Percentiles rank a stretch among this genome's conserved stretches.
phyloP scores from a whole-genome alignment of 2,329 filamentous ascomycete species.

The Arthrobotrys megalospora region DNA sequence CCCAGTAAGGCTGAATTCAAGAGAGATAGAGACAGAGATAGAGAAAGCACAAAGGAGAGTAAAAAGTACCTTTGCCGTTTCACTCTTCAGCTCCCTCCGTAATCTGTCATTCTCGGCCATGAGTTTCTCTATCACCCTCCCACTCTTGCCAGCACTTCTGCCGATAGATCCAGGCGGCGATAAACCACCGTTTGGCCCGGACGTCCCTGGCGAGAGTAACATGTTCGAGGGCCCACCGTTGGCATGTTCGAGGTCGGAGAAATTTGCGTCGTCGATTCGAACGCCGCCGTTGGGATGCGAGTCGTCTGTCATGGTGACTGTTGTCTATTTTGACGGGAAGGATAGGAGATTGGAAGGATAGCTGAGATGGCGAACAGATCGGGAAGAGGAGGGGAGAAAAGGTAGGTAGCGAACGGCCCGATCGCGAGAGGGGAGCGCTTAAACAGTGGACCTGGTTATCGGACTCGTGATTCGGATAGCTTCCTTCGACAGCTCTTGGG shows the following conservation, averaged over 20 bases:
- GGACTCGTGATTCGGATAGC: slow-evolving; percentile 27
- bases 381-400: background rate
- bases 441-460: slow-evolving; percentile 10
- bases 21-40: background rate
- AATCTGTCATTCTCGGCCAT: slow-evolving; percentile 85
- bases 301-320: slow-evolving; percentile 54
- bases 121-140: slow-evolving; percentile 83
- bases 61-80: slow-evolving; percentile 66
- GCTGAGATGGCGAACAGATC: slow-evolving; percentile 4
- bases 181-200: slow-evolving; percentile 42
- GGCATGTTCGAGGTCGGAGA: slow-evolving; percentile 34
- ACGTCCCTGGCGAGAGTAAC: slow-evolving; percentile 35
- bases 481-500: slow-evolving; percentile 6
- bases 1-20: slow-evolving; percentile 3
- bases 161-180: slow-evolving; percentile 55
- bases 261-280: slow-evolving; percentile 45
- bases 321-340: background rate
- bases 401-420: slow-evolving; percentile 16
- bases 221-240: slow-evolving; percentile 22
- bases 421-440: slow-evolving; percentile 33
- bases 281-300: slow-evolving; percentile 57
- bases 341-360: background rate
- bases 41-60: background rate
- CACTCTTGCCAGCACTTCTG: slow-evolving; percentile 75
- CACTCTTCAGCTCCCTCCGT: slow-evolving; percentile 79